Evolutionary conservation across 192 early-diverging fungal species (phyloP).

Genomic region (Dimargaris verticillata): DNA sequence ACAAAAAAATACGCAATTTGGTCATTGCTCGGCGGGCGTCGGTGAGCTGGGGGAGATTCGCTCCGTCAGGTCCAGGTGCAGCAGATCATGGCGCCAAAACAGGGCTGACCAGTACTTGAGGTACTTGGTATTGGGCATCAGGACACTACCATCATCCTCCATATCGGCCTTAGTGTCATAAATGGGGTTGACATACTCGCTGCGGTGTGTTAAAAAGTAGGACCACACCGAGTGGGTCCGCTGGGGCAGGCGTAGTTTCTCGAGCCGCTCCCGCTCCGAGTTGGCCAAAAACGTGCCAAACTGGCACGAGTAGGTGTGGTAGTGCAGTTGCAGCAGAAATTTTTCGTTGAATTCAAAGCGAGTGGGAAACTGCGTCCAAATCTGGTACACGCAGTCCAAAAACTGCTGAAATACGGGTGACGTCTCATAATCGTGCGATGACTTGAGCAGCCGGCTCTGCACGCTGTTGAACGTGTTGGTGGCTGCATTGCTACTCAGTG

Average conservation of each 20-base stretch:
- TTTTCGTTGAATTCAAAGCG: constrained; percentile 87
- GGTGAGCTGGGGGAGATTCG: no score
- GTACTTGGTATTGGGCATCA: constrained; percentile 43
- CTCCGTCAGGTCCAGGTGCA: constrained; percentile 14
- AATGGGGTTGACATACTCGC: constrained; percentile 36
- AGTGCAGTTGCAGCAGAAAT: constrained; percentile 64
- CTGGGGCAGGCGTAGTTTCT: constrained; percentile 21
- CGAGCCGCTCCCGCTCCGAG: constrained; percentile 55
- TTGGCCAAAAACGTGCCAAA: constrained; percentile 94
- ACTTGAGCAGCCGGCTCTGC: constrained; percentile 36
- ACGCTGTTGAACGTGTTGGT: constrained; percentile 41
- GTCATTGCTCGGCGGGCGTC: no score
- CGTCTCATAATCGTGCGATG: constrained; percentile 57
- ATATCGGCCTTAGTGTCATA: constrained; percentile 36
- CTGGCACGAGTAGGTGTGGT: constrained; percentile 76
- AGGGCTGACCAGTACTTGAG: constrained; percentile 59
- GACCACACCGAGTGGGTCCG: constrained; percentile 65
- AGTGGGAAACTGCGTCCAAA: constrained; percentile 69
- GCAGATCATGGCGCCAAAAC: constrained; percentile 43
- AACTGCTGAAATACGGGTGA: constrained; percentile 96
- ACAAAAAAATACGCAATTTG: no score
- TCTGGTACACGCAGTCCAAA: constrained; percentile 89
- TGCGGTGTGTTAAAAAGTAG: constrained; percentile 40
- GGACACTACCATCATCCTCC: constrained; percentile 34
- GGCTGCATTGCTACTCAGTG: constrained; percentile 30